These are phyloP conservation scores for Elaphomyces granulatus DNA, from an alignment of 495 filamentous ascomycete species.

Conservation along the genomic window DNA sequence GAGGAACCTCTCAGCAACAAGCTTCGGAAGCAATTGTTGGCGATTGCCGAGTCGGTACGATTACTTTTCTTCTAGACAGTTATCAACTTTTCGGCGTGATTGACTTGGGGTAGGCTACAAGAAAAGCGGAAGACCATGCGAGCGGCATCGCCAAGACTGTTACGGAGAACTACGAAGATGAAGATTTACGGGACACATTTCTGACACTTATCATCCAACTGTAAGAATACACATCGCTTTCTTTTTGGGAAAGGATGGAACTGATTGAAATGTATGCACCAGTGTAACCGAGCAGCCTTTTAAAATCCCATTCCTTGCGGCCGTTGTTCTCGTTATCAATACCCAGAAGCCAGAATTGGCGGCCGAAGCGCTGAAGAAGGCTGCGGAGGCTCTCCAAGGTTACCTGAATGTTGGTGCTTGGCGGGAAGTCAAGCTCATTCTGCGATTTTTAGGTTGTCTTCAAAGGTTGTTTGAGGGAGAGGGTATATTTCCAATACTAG, in stretches of 20 bases:
- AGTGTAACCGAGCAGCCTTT: constrained; percentile 78
- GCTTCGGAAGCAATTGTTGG: constrained; percentile 65
- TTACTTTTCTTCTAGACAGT: not conserved
- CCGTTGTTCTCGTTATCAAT: constrained; percentile 63
- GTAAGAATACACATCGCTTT: constrained; percentile 27
- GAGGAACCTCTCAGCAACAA: constrained; percentile 63
- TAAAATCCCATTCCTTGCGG: constrained; percentile 87
- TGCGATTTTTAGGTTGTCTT: constrained; percentile 74
- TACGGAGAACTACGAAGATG: constrained; percentile 68
- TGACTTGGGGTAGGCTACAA: constrained; percentile 40
- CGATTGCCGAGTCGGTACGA: constrained; percentile 69
- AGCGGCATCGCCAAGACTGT: constrained; percentile 59
- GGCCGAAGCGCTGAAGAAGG: constrained; percentile 47
- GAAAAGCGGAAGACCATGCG: constrained; percentile 69
- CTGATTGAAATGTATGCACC: constrained; percentile 6
- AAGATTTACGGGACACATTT: constrained; percentile 53
- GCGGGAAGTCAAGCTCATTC: constrained; percentile 77
- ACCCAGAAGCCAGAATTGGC: constrained; percentile 56
- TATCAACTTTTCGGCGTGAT: constrained; percentile 4
- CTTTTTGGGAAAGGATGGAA: not conserved
- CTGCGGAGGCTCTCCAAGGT: constrained; percentile 41
- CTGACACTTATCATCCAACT: constrained; percentile 59
- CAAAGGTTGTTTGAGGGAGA: constrained; percentile 68
- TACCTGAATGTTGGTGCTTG: constrained; percentile 58
- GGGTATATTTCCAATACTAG: constrained; percentile 71